Percentiles rank a stretch among this genome's conserved stretches.
Evolutionary conservation across 441 rosid genomes (phyloP).

Genomic region (Erodium moschatum): DNA sequence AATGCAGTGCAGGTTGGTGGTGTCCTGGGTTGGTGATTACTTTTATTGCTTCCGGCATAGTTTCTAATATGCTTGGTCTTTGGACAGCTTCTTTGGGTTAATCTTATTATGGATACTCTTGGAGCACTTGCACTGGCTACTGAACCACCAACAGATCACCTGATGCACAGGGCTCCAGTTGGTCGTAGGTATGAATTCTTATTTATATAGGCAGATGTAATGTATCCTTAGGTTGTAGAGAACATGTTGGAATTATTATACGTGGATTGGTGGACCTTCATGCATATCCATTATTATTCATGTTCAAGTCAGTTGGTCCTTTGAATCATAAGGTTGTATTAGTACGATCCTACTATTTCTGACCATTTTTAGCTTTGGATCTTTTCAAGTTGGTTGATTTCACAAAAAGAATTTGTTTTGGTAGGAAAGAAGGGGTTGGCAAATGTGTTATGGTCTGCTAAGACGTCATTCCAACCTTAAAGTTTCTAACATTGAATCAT

Average conservation of each 20-base stretch:
- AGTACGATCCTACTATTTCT: neutral
- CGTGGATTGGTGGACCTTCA: neutral
- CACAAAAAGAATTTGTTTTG: neutral
- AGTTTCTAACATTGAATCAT: neutral
- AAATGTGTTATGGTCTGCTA: neutral
- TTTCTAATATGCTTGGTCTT: constrained; percentile 13
- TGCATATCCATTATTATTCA: constrained; percentile 1
- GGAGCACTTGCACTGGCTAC: constrained; percentile 97
- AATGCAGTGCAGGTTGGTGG: constrained; percentile 86
- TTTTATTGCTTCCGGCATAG: neutral
- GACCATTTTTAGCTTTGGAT: neutral
- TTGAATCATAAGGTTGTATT: neutral
- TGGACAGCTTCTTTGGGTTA: constrained; percentile 95
- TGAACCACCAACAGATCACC: constrained; percentile 91
- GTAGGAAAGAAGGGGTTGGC: neutral
- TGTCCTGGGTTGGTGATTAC: constrained; percentile 3
- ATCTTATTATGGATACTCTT: constrained; percentile 98
- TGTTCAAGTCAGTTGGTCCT: constrained; percentile 7
- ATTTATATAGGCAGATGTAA: neutral
- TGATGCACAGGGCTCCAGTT: constrained; percentile 77
- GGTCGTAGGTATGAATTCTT: constrained; percentile 58
- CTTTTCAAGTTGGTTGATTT: neutral
- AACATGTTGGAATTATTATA: neutral
- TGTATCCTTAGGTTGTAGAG: neutral
- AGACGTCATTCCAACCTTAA: neutral